These are phyloP conservation scores for Kandelia obovata DNA, from an alignment of 345 rosid species.

Conservation along the genomic window DNA sequence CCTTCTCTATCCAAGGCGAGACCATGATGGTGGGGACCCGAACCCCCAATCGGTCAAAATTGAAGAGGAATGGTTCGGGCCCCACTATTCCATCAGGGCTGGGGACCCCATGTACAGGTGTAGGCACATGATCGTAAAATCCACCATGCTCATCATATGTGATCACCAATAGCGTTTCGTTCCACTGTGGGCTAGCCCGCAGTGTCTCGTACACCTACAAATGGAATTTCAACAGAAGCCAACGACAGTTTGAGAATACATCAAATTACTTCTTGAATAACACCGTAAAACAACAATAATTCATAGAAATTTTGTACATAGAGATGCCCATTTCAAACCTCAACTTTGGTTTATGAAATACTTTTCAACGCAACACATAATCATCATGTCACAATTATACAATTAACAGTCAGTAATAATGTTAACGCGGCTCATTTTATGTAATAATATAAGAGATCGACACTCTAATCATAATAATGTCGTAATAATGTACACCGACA, in stretches of 20 bases:
- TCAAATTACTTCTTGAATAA: too few relatives aligned
- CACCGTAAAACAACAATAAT: background rate
- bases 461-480: too few relatives aligned
- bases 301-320: background rate
- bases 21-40: conserved; percentile 77
- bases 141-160: conserved; percentile 98
- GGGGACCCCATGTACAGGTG: conserved; percentile 75
- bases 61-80: conserved; percentile 60
- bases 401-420: too few relatives aligned
- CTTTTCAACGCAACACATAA: background rate
- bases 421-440: too few relatives aligned
- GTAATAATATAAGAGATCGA: too few relatives aligned
- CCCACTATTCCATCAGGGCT: conserved; percentile 91
- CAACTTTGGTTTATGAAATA: too few relatives aligned
- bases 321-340: too few relatives aligned
- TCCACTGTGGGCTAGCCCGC: conserved; percentile 93
- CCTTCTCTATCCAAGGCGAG: conserved; percentile 89
- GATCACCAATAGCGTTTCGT: conserved; percentile 62
- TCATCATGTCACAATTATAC: too few relatives aligned
- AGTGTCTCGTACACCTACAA: conserved; percentile 65
- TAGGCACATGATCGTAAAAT: conserved; percentile 80
- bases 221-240: background rate
- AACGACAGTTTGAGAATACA: too few relatives aligned
- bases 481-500: too few relatives aligned
- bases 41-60: conserved; percentile 70